These are phyloP conservation scores for Xylaria sp. DNA, from an alignment of 2,329 filamentous ascomycete species.

Conservation along the genomic window DNA sequence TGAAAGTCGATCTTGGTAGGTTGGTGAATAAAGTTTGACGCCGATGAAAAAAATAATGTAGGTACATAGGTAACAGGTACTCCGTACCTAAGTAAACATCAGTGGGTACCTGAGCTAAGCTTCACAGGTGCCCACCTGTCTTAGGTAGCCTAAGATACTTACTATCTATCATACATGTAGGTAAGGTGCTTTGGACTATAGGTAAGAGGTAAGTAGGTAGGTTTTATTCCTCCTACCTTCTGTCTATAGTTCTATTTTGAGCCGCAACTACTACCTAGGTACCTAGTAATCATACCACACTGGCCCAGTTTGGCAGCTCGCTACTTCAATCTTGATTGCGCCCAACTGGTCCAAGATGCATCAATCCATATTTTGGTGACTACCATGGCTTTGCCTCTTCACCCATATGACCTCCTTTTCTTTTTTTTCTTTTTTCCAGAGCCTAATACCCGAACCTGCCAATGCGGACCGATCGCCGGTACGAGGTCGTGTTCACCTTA, in stretches of 20 bases:
- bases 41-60: background rate
- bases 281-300: too few relatives aligned
- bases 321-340: slow-evolving; percentile 3
- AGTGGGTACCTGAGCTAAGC: background rate
- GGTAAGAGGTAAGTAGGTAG: too few relatives aligned
- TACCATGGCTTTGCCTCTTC: background rate
- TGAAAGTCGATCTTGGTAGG: background rate
- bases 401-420: too few relatives aligned
- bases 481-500: slow-evolving; percentile 17
- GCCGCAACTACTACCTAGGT: background rate
- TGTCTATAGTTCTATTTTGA: slow-evolving; percentile 25
- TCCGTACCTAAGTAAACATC: too few relatives aligned
- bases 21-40: background rate
- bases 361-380: too few relatives aligned
- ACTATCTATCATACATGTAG: too few relatives aligned
- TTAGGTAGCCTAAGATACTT: too few relatives aligned
- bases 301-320: background rate
- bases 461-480: background rate
- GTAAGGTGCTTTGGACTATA: too few relatives aligned
- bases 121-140: too few relatives aligned
- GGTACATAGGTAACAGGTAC: too few relatives aligned
- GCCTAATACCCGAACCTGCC: slow-evolving; percentile 17
- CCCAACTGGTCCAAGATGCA: background rate
- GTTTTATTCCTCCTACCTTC: too few relatives aligned
- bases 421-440: too few relatives aligned